phyloP scores from a whole-genome alignment of 805 yeast species.

The Lipomyces mesembrius region DNA sequence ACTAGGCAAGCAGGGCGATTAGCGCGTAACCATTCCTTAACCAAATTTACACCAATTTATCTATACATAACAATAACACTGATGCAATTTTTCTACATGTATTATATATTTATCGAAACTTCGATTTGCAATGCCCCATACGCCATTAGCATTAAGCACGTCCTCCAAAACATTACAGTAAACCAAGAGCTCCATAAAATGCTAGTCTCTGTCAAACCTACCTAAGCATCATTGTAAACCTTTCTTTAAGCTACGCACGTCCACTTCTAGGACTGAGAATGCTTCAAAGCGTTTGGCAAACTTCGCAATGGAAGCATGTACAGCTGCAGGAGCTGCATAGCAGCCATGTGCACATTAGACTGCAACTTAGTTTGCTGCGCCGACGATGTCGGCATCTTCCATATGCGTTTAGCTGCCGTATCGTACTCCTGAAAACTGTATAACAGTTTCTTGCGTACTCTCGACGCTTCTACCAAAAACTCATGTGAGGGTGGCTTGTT shows the following conservation, averaged over 20 bases:
- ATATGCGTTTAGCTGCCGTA: constrained; percentile 52
- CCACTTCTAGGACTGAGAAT: constrained; percentile 8
- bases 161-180: not conserved
- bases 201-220: not conserved
- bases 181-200: not conserved
- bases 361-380: constrained; percentile 55
- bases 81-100: not conserved
- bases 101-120: not conserved
- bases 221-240: not conserved
- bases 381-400: constrained; percentile 46
- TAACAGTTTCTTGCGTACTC: constrained; percentile 53
- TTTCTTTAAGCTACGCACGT: not conserved
- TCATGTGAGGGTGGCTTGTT: constrained; percentile 43
- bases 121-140: not conserved
- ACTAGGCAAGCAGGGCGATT: no score
- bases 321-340: constrained; percentile 66
- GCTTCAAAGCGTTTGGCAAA: constrained; percentile 55
- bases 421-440: constrained; percentile 59
- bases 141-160: not conserved
- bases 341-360: constrained; percentile 60
- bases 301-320: constrained; percentile 67
- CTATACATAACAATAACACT: not conserved
- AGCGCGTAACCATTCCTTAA: no score
- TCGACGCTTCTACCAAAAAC: constrained; percentile 48
- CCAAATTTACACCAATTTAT: not conserved